phyloP scores from a whole-genome alignment of 2,329 filamentous ascomycete genomes.

The Ophioceras dolichostomum region DNA sequence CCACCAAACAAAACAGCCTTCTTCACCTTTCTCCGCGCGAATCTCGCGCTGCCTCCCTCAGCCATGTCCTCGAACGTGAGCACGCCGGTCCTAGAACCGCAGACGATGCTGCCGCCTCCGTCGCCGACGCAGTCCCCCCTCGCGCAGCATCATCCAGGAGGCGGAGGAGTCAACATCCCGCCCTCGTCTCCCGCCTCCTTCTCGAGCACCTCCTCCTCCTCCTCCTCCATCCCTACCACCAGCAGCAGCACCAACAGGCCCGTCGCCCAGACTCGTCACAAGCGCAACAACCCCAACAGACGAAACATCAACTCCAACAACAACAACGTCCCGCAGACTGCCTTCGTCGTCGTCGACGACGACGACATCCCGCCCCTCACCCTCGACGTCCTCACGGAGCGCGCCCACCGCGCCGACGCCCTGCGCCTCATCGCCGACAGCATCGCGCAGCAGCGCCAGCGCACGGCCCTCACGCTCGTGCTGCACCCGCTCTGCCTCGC shows the following conservation, averaged over 20 bases:
- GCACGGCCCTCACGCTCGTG: slow-evolving; percentile 49
- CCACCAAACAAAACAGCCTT: slow-evolving; percentile 62
- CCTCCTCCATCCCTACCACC: neutral
- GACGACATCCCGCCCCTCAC: slow-evolving; percentile 48
- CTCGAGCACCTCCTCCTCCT: neutral
- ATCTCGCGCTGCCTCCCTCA: slow-evolving; percentile 56
- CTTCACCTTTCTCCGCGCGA: slow-evolving; percentile 70
- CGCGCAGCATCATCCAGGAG: neutral
- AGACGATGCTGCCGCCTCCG: slow-evolving; percentile 23
- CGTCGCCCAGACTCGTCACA: too few species aligned
- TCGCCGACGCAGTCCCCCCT: slow-evolving; percentile 6
- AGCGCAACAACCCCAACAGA: too few species aligned
- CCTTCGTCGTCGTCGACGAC: slow-evolving; percentile 15
- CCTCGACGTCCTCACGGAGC: slow-evolving; percentile 40
- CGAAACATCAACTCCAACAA: too few species aligned
- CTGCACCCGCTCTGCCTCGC: slow-evolving; percentile 46
- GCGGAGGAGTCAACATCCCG: too few species aligned
- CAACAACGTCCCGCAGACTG: slow-evolving; percentile 21
- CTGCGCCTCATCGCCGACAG: slow-evolving; percentile 69
- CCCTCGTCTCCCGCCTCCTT: neutral
- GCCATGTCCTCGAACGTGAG: slow-evolving; percentile 50
- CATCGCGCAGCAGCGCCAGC: slow-evolving; percentile 68
- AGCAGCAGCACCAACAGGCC: slow-evolving; percentile 1
- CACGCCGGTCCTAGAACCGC: slow-evolving; percentile 50
- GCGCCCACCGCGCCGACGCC: slow-evolving; percentile 52